phyloP scores from a whole-genome alignment of 371 early-diverging fungal species.

The Chytridium lagenaria region DNA sequence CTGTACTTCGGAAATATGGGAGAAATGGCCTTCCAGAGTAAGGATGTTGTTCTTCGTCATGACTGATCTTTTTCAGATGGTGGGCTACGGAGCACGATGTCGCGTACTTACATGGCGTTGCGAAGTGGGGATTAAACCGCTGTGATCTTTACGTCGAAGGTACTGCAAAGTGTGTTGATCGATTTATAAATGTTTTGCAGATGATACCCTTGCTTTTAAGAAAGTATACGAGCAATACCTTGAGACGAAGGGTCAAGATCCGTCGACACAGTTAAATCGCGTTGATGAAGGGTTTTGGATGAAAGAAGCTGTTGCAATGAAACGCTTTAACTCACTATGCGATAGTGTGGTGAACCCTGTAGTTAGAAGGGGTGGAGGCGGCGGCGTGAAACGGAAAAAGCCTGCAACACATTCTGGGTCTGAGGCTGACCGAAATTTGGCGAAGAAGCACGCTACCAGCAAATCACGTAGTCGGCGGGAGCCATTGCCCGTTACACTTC shows the following conservation, averaged over 20 bases:
- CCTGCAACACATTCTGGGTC: neutral
- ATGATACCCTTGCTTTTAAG: slow-evolving; percentile 47
- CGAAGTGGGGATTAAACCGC: slow-evolving; percentile 74
- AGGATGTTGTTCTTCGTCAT: slow-evolving; percentile 9
- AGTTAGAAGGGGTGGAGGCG: slow-evolving; percentile 25
- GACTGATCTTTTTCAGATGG: slow-evolving; percentile 56
- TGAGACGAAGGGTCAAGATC: slow-evolving; percentile 41
- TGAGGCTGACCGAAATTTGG: neutral
- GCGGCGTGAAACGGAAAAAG: neutral
- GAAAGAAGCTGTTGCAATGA: slow-evolving; percentile 50
- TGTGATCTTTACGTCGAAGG: slow-evolving; percentile 74
- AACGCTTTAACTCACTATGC: slow-evolving; percentile 50
- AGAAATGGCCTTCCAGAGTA: slow-evolving; percentile 43
- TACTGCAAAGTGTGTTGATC: slow-evolving; percentile 24
- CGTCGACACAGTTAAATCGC: slow-evolving; percentile 31
- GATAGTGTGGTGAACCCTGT: slow-evolving; percentile 41
- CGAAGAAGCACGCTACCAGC: neutral
- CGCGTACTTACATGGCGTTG: slow-evolving; percentile 71
- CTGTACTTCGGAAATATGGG: slow-evolving; percentile 42
- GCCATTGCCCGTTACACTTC: neutral
- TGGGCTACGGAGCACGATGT: slow-evolving; percentile 73
- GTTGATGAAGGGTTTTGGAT: slow-evolving; percentile 59
- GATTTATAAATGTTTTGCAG: slow-evolving; percentile 25
- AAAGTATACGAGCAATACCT: slow-evolving; percentile 45
- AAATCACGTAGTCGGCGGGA: neutral